Evolutionary conservation across 495 filamentous ascomycete genomes (phyloP), one percentile per base, ranked within the genome.

Genomic region (Penicillium pancosmium): DNA sequence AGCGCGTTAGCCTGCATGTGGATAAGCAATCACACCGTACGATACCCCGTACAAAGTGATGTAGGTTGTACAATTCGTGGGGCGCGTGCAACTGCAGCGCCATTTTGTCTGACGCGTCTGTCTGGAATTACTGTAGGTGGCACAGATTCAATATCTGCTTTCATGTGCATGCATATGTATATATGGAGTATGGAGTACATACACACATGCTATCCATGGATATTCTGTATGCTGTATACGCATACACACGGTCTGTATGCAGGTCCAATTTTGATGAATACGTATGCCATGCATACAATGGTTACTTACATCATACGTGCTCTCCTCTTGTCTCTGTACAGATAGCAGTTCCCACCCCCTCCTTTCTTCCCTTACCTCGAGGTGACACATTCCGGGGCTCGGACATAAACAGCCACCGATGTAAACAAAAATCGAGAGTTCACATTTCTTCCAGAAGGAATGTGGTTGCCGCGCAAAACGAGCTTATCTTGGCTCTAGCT

Each of bases 391-490:
- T 51, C 55, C 48, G 25, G 23, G 23, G 40, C 15, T 11, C 21
- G 25, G 16, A 44, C 7, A 34, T 10, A 34, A 51, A 34, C 49
- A 43, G 12, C 48, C 50, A 19, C 25, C 23, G 21, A 43, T 19
- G 48, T 57, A 57, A 57, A 57, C 55, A 57, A 27, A n/a, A 48
- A 41, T 21, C n/a, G 54, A 43, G 31, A 49, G 23, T 38, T 49
- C 44, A 49, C 54, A 56, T 56, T 50, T 34, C 46, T 56, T 56
- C 54, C 11, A 18, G 54, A 56, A 56, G 21, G 10, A 56, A 50
- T 36, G 46, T 35, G 15, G 54, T 56, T 56, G 54, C 54, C 46
- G 43, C 18, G 46, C 4, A 18, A 27, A 48, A 27, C 0, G 46
- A 48, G 46, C 46, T 48, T 31, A 48, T 48, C 46, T 48, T 27